A percentile compares a stretch with the other conserved stretches of the same genome.
Conservation (phyloP, 2,329 filamentous ascomycete species). For the Cladosporium sp. region DNA sequence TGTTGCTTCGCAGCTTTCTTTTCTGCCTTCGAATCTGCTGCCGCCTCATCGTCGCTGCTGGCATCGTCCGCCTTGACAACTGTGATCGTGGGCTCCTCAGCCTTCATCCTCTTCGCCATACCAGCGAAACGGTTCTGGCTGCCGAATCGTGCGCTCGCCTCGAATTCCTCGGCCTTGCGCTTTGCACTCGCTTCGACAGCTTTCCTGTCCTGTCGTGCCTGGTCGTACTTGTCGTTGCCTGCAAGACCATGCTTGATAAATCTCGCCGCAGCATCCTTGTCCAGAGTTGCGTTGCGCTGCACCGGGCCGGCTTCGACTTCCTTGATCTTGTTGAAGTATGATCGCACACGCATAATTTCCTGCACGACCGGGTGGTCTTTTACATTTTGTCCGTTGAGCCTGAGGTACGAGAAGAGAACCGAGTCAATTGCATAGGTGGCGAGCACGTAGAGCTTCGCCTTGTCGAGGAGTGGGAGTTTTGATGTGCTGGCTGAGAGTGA, state of each 20-base stretch:
- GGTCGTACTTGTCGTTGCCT: constrained; percentile 50
- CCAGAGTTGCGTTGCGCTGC: constrained; percentile 52
- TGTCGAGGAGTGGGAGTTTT: constrained; percentile 88
- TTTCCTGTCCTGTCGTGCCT: constrained; percentile 33
- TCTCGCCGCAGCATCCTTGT: constrained; percentile 76
- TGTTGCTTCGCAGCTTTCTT: constrained; percentile 26
- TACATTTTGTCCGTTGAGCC: constrained; percentile 77
- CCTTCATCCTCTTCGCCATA: constrained; percentile 38
- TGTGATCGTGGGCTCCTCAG: constrained; percentile 28
- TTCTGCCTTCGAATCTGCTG: constrained; percentile 20
- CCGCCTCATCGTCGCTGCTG: constrained; percentile 15
- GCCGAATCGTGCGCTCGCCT: constrained; percentile 28
- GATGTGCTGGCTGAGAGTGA: constrained; percentile 68
- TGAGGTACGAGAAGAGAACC: constrained; percentile 79
- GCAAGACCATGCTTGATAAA: constrained; percentile 80
- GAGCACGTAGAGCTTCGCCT: constrained; percentile 89
- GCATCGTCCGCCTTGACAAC: constrained; percentile 22
- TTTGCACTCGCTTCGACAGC: constrained; percentile 42
- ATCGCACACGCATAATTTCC: constrained; percentile 82
- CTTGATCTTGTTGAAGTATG: constrained; percentile 93
- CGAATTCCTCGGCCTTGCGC: constrained; percentile 40
- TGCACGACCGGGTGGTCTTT: constrained; percentile 81
- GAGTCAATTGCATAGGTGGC: constrained; percentile 89
- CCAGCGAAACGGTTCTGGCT: constrained; percentile 40
- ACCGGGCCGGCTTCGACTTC: constrained; percentile 63